These are phyloP conservation scores for Globisporangium cederbergense DNA, from an alignment of 352 stramenopile species.

Conservation along the genomic window DNA sequence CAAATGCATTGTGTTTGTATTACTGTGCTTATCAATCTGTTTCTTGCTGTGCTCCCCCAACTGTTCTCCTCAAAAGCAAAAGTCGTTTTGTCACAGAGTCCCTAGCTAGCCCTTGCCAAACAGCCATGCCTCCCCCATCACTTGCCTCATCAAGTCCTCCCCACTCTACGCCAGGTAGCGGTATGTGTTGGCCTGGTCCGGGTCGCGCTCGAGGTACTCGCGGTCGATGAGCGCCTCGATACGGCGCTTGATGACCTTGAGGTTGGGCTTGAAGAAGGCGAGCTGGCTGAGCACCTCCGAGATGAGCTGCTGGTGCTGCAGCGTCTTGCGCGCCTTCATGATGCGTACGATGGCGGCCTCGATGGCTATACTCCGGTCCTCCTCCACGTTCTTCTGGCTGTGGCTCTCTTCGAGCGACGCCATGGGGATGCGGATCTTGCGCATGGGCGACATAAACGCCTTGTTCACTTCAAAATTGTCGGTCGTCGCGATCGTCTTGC, in stretches of 20 bases:
- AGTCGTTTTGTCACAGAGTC: no score
- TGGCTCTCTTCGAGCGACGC: constrained; percentile 97
- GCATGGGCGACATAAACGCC: constrained; percentile 94
- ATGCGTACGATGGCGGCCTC: constrained; percentile 99
- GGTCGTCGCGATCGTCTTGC: constrained; percentile 93
- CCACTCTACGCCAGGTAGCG: constrained; percentile 89
- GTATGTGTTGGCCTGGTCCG: constrained; percentile 95
- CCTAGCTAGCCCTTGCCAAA: no score
- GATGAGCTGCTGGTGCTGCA: constrained; percentile 97
- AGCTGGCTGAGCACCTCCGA: constrained; percentile 98
- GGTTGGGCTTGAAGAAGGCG: constrained; percentile 97
- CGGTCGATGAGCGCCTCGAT: constrained; percentile 98
- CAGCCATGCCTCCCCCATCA: not conserved
- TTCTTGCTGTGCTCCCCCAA: not conserved
- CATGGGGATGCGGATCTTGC: constrained; percentile 99
- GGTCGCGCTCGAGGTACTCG: constrained; percentile 97
- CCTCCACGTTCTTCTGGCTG: constrained; percentile 98
- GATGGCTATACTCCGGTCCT: constrained; percentile 96
- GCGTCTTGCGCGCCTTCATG: constrained; percentile 98
- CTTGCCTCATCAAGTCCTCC: not conserved
- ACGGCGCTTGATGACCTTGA: constrained; percentile 96
- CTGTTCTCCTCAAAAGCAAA: not conserved
- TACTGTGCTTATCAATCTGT: not conserved
- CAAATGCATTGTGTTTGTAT: constrained; percentile 9
- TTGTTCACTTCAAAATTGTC: constrained; percentile 95